Conservation (phyloP, 2,329 filamentous ascomycete species). For the Akanthomyces lecanii region DNA sequence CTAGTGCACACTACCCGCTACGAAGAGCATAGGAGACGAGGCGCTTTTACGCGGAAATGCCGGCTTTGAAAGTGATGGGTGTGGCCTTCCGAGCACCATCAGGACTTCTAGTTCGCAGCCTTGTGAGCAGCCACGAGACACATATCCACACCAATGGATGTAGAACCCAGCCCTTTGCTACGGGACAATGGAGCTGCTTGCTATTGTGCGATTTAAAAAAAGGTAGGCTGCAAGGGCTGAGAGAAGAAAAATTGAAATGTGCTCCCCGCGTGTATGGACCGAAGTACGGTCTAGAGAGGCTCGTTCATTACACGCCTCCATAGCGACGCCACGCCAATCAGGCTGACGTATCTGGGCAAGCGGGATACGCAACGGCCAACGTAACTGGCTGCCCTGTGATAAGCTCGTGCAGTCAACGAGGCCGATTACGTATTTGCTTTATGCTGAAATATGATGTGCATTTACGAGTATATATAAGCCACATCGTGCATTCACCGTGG, state of each 20-base stretch:
- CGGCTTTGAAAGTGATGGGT: no score
- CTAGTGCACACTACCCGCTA: background rate
- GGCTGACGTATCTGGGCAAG: background rate
- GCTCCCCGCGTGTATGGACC: background rate
- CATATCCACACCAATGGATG: no score
- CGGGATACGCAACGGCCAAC: background rate
- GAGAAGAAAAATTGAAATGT: background rate
- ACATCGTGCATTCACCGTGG: background rate
- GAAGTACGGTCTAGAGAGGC: background rate
- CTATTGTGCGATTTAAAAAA: no score
- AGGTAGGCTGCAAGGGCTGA: no score
- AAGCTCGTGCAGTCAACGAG: background rate
- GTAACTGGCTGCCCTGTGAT: background rate
- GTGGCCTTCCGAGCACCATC: no score
- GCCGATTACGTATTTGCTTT: background rate
- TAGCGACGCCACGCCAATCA: background rate
- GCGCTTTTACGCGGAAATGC: background rate
- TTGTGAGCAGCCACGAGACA: no score
- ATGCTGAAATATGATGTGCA: background rate
- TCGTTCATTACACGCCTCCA: background rate
- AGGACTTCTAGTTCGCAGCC: no score
- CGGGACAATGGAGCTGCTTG: no score
- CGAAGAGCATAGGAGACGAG: background rate
- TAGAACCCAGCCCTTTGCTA: no score
- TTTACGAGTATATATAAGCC: background rate